A percentile compares a stretch with the other conserved stretches of the same genome.
Evolutionary conservation across 225 moss, liverwort and hornwort genomes (phyloP).

Genomic region (Neckera pumila): DNA sequence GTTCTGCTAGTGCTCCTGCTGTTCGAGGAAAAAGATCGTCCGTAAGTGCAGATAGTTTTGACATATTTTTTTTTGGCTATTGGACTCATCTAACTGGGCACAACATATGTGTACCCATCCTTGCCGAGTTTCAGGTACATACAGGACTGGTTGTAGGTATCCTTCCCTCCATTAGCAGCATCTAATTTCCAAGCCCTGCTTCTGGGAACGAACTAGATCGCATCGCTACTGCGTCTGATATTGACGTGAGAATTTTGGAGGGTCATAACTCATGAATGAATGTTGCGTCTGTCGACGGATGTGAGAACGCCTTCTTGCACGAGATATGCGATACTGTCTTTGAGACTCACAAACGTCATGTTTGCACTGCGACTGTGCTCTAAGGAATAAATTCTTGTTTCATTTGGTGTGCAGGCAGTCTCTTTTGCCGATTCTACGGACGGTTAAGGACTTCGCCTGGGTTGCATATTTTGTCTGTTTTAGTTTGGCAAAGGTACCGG

Average conservation of each 20-base stretch:
- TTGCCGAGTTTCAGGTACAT: neutral
- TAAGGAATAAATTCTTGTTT: neutral
- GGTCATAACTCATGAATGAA: neutral
- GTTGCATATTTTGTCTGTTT: neutral
- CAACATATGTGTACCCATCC: neutral
- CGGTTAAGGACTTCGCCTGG: neutral
- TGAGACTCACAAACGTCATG: neutral
- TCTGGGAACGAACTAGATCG: neutral
- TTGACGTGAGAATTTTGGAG: neutral
- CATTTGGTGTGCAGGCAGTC: neutral
- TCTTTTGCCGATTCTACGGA: accelerated
- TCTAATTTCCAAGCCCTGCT: neutral
- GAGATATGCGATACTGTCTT: neutral
- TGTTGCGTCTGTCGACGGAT: neutral
- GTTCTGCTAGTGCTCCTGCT: neutral
- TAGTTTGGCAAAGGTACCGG: neutral
- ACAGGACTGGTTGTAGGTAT: neutral
- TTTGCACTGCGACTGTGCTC: neutral
- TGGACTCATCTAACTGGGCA: neutral
- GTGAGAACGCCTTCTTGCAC: neutral
- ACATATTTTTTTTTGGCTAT: neutral
- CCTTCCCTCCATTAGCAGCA: neutral
- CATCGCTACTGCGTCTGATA: neutral
- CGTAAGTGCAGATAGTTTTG: neutral
- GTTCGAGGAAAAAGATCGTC: neutral